Base-by-base conservation (phyloP, 176 grass and related monocot genomes). In the Tillandsia leiboldiana region DNA sequence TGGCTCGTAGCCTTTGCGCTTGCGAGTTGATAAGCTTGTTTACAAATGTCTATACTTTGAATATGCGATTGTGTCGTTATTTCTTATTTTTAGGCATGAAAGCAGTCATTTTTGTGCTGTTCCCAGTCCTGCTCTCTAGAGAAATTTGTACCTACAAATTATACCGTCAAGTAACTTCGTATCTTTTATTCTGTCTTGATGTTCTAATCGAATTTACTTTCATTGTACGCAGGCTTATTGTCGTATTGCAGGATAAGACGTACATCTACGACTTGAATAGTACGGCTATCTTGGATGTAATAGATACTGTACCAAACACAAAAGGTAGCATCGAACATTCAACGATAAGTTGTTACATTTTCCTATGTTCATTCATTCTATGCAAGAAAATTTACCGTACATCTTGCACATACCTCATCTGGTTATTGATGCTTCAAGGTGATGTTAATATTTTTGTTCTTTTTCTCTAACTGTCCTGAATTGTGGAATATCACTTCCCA, bases 191-290 rank as follows among this genome's bases (percentile, higher is more conserved):
- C 20, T 17, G 54, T 1, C 65, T 54, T 64, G 2, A 68, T 64
- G 66, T 77, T 75, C 66, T 70, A 15, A 53, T 68, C n/a, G 75
- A 74, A 65, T 51, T 29, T 72, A 77, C 42, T 85, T 78, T 78
- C 71, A 83, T 85, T 75, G 68, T 85, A 64, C 92, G 68, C 86
- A 97, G 93, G 81, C 86, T 97, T 83, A 48, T 97, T 81, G 93
- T 97, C 72, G 81, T 97, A 79, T 87, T 97, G 89, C 93, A 83
- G 74, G 71, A 92, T 51, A 92, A 87, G 66, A 77, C 84, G 23
- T 97, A 83, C 82, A 77, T 97, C 71, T 90, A 92, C 69, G 93
- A 97, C 71, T 74, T 97, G 65, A 97, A 86, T 68, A 92, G 79
- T 59, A 73, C 53, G 63, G 76, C 49, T 75, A 91, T 97, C 42